Evolutionary conservation across 768 basidiomycete genomes (phyloP), one percentile per base, ranked within the genome.

Genomic region (Boletus fagicola): DNA sequence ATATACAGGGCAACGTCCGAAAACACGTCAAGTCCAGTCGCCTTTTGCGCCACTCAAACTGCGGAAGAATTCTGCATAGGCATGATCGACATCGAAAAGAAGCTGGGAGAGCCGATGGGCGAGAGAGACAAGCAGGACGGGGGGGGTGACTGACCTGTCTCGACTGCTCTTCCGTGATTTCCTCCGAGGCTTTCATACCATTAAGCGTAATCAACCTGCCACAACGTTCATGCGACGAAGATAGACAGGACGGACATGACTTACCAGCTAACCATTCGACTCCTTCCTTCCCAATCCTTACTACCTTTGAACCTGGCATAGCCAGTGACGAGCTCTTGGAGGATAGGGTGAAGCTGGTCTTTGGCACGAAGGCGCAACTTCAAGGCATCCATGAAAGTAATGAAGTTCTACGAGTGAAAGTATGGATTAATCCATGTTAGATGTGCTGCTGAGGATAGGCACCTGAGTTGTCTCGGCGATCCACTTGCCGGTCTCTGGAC

Each of bases 391-490:
- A 98, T 97, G 62, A 98, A 95, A 0, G 96, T 98, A 62, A 99
- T 98, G 61, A 98, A 99, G 70, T 87, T 90, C 94, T 98, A 65
- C 1, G 56, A n/a, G 45, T 40, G 4, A 36, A 24, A 16, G 0
- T 1, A 7, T 35, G 11, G 15, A 24, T 39, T 10, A 18, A 18
- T 12, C 15, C 2, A 22, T n/a, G 26, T 36, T 0, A 7, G 26
- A 50, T 36, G 20, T 2, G 1, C 24, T 6, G 15, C 22, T 12
- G 42, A 40, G 46, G 8, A 13, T 15, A 65, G 72, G 46, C 36
- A 92, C 95, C 82, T 96, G 92, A 0, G 96, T 98, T 6, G 96
- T 98, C 73, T 98, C 93, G 10, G 96, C 96, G 26, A 99, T 93
- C 90, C 92, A 94, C 73, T 98, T 97, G 36, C 91, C 90, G 0